Conservation (phyloP, 1,139 yeast genomes). For the Nakaseomyces kungkrabaensis region DNA sequence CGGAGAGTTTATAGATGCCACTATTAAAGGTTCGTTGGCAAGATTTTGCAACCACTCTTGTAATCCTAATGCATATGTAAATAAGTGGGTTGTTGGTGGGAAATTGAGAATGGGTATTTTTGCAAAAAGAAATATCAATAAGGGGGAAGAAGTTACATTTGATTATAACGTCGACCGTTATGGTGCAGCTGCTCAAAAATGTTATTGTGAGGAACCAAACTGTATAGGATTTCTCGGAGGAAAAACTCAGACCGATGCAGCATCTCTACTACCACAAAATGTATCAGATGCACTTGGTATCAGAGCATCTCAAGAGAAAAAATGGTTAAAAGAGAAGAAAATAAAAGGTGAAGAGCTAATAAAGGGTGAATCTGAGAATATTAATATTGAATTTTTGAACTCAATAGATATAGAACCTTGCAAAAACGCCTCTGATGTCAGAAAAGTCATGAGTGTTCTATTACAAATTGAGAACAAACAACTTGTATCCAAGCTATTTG, state of each 20-base stretch:
- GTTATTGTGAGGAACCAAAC: slow-evolving; percentile 88
- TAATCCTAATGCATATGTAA: slow-evolving; percentile 87
- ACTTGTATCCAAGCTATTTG: slow-evolving; percentile 55
- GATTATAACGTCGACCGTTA: slow-evolving; percentile 94
- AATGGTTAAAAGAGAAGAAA: slow-evolving; percentile 55
- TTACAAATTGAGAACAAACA: slow-evolving; percentile 67
- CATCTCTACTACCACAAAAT: slow-evolving; percentile 70
- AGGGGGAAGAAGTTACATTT: slow-evolving; percentile 88
- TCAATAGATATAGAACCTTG: slow-evolving; percentile 48
- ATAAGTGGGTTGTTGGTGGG: slow-evolving; percentile 94
- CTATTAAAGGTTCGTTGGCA: slow-evolving; percentile 76
- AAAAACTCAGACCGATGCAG: slow-evolving; percentile 89
- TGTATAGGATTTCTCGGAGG: slow-evolving; percentile 95
- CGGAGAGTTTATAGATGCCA: slow-evolving; percentile 91
- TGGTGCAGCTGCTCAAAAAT: slow-evolving; percentile 89
- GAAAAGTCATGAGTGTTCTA: slow-evolving; percentile 72
- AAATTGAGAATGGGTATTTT: slow-evolving; percentile 91
- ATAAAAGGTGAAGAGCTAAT: slow-evolving; percentile 36
- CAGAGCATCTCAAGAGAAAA: slow-evolving; percentile 47
- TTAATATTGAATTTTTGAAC: slow-evolving; percentile 57
- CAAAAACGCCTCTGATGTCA: slow-evolving; percentile 46
- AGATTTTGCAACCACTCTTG: slow-evolving; percentile 94
- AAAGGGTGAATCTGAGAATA: slow-evolving; percentile 48
- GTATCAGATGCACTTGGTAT: slow-evolving; percentile 83
- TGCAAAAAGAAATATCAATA: slow-evolving; percentile 60